phyloP scores from a whole-genome alignment of 257 asterid species.

The Solanum ossicruentum region DNA sequence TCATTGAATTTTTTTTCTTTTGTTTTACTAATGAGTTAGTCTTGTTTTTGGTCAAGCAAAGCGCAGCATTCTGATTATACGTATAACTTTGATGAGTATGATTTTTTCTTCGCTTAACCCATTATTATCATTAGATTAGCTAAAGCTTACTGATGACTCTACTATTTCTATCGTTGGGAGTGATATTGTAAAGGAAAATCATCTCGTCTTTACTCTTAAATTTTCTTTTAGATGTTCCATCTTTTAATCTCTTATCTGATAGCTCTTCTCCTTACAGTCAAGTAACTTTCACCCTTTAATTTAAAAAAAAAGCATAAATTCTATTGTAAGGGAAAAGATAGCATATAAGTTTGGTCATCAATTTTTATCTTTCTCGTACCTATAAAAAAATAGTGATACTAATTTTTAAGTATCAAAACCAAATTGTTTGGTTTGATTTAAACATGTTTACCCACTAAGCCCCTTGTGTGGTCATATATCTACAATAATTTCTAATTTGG shows the following conservation, averaged over 20 bases:
- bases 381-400: neutral
- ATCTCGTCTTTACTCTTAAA: no score
- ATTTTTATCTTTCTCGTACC: neutral
- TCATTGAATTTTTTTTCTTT: neutral
- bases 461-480: neutral
- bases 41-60: neutral
- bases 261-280: no score
- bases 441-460: neutral
- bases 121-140: no score
- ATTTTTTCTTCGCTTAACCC: no score
- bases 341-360: neutral
- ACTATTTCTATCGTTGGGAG: no score
- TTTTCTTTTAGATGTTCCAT: no score
- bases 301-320: no score
- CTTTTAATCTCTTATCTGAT: no score
- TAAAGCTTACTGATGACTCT: no score
- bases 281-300: no score
- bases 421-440: neutral
- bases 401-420: neutral
- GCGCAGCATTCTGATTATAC: neutral
- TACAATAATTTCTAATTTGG: no score
- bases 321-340: neutral
- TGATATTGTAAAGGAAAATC: no score
- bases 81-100: neutral
- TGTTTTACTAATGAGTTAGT: neutral